A percentile compares a stretch with the other conserved stretches of the same genome.
Evolutionary conservation across 192 early-diverging fungal species (phyloP).

Genomic region (Gorgonomyces haynaldii): DNA sequence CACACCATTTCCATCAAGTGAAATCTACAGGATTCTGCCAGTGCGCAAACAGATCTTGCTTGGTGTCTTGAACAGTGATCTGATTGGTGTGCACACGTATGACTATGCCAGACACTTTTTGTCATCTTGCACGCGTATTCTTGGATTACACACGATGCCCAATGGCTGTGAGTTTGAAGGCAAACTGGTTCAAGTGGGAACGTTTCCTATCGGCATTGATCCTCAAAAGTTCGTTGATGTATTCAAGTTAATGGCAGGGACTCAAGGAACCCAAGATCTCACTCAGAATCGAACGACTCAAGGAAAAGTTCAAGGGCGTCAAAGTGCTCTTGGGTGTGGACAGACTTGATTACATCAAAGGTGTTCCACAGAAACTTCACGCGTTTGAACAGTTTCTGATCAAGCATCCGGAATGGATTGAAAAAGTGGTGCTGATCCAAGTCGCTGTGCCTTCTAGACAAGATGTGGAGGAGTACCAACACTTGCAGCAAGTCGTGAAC

Average conservation of each 20-base stretch:
- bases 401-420: conserved; percentile 81
- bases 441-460: conserved; percentile 95
- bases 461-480: conserved; percentile 98
- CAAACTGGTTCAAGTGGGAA: conserved; percentile 88
- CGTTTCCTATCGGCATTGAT: conserved; percentile 99
- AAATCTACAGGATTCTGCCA: conserved; percentile 88
- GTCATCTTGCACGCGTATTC: conserved; percentile 90
- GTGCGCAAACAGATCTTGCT: conserved; percentile 86
- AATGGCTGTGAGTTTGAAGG: conserved; percentile 90
- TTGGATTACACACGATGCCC: conserved; percentile 85
- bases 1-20: conserved; percentile 92
- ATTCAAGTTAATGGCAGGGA: conserved; percentile 29
- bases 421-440: conserved; percentile 90
- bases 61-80: conserved; percentile 83
- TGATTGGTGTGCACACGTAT: conserved; percentile 98
- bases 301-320: conserved; percentile 71
- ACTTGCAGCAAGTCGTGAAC: conserved; percentile 85
- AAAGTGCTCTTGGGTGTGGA: conserved; percentile 96
- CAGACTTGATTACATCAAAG: conserved; percentile 99
- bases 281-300: conserved; percentile 65
- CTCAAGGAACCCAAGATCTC: conserved; percentile 57
- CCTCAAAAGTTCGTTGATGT: conserved; percentile 82
- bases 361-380: conserved; percentile 97
- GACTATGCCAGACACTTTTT: conserved; percentile 99
- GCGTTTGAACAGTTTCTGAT: conserved; percentile 87